A percentile compares a stretch with the other conserved stretches of the same genome.
Conservation (phyloP, 768 basidiomycete species). For the Auriculariales sp. region DNA sequence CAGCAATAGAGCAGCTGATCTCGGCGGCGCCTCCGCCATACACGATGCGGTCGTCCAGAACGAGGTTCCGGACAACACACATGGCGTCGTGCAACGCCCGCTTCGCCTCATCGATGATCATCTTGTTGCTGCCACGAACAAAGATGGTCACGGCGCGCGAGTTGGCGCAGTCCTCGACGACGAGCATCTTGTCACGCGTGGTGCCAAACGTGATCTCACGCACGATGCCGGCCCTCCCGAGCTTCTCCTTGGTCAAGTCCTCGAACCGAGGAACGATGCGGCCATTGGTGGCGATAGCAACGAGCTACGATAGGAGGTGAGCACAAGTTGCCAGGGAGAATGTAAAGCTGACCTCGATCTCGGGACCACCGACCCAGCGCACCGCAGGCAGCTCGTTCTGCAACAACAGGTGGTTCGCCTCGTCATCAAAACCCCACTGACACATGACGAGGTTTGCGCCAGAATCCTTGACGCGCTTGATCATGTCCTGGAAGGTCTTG, state of each 20-base stretch:
- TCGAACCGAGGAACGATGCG: slow-evolving; percentile 98
- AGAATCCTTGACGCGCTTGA: slow-evolving; percentile 86
- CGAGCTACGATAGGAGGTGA: slow-evolving; percentile 39
- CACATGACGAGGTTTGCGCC: slow-evolving; percentile 98
- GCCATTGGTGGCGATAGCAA: slow-evolving; percentile 96
- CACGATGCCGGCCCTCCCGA: slow-evolving; percentile 87
- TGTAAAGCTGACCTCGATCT: slow-evolving; percentile 69
- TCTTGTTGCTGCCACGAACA: slow-evolving; percentile 95
- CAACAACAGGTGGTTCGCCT: slow-evolving; percentile 95
- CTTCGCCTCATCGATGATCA: slow-evolving; percentile 99
- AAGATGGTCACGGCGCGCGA: slow-evolving; percentile 93
- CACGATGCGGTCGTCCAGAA: slow-evolving; percentile 91
- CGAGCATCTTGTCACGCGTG: slow-evolving; percentile 97
- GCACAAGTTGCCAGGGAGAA: background rate
- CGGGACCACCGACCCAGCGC: slow-evolving; percentile 97
- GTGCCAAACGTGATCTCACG: slow-evolving; percentile 94
- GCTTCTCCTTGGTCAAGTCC: slow-evolving; percentile 79
- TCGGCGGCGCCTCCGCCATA: slow-evolving; percentile 98
- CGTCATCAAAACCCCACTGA: slow-evolving; percentile 99
- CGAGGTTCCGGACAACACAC: slow-evolving; percentile 90
- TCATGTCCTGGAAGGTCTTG: slow-evolving; percentile 95
- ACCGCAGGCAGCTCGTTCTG: slow-evolving; percentile 96
- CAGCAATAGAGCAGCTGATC: slow-evolving; percentile 87
- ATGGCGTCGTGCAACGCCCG: slow-evolving; percentile 95
- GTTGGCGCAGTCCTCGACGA: slow-evolving; percentile 98